phyloP scores from a whole-genome alignment of 208 protist species.

The Acanthamoeba divionensis region DNA sequence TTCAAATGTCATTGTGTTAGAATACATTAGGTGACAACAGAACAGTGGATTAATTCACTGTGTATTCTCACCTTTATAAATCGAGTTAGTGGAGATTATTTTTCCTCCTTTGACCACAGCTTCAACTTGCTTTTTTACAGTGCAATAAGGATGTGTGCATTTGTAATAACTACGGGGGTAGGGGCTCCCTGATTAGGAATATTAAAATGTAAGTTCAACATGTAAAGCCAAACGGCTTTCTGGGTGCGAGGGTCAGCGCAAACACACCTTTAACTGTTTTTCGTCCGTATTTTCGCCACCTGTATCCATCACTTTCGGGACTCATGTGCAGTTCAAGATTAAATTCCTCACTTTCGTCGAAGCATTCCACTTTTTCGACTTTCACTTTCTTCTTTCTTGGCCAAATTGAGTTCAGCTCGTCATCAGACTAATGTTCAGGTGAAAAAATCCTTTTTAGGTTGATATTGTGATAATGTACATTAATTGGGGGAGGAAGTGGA shows the following conservation, averaged over 20 bases:
- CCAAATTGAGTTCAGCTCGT: background rate
- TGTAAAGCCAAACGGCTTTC: too few species aligned
- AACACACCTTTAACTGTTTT: slow-evolving; percentile 51
- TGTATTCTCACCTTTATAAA: too few species aligned
- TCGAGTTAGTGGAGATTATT: too few species aligned
- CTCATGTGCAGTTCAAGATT: background rate
- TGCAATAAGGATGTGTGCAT: background rate
- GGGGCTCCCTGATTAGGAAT: background rate
- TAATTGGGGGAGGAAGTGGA: background rate
- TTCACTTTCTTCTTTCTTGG: background rate
- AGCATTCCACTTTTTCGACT: background rate
- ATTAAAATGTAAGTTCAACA: too few species aligned
- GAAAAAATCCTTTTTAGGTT: background rate
- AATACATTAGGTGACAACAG: too few species aligned
- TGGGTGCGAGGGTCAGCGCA: too few species aligned
- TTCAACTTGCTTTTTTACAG: slow-evolving; percentile 55
- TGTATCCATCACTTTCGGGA: slow-evolving; percentile 33
- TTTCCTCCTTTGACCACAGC: too few species aligned
- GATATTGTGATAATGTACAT: background rate
- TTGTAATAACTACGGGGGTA: slow-evolving; percentile 55
- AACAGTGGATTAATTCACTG: too few species aligned
- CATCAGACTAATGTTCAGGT: background rate
- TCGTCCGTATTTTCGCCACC: slow-evolving; percentile 62
- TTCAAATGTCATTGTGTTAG: too few species aligned
- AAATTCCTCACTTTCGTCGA: background rate